Evolutionary conservation across 139 green algal genomes (phyloP).

Genomic region (Medakamo hakoo): DNA sequence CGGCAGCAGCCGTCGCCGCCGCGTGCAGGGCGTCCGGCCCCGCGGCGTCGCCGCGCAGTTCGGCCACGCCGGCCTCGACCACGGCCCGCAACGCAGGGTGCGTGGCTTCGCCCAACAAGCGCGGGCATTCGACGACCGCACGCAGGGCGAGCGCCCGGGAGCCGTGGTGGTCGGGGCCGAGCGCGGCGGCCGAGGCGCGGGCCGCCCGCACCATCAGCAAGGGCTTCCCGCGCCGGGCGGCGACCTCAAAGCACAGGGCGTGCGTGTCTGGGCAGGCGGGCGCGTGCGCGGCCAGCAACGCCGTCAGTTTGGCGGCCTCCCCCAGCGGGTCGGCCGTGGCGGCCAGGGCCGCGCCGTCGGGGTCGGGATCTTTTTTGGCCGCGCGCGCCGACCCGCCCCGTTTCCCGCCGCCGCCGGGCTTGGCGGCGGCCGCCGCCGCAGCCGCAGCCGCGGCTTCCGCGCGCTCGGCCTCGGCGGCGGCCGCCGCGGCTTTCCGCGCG

Average conservation of each 20-base stretch:
- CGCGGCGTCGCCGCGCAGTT: constrained; percentile 21
- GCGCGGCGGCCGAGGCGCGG: constrained; percentile 25
- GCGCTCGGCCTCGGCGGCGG: constrained; percentile 18
- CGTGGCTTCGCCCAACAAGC: background rate
- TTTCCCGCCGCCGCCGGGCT: background rate
- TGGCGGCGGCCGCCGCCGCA: background rate
- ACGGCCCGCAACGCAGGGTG: constrained; percentile 5
- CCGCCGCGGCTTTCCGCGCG: constrained; percentile 12
- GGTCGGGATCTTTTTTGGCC: constrained; percentile 54
- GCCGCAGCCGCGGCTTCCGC: constrained; percentile 4
- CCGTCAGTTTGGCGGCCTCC: constrained; percentile 74
- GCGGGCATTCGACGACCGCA: constrained; percentile 19
- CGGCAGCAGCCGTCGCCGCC: too few species aligned
- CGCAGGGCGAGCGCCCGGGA: constrained; percentile 46
- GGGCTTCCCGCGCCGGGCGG: constrained; percentile 32
- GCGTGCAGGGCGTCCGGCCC: constrained; percentile 11
- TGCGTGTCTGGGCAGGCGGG: constrained; percentile 29
- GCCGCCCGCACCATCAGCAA: constrained; percentile 67
- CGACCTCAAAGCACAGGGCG: constrained; percentile 41
- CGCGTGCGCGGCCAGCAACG: constrained; percentile 41
- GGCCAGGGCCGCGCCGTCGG: constrained; percentile 61
- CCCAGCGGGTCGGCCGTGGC: constrained; percentile 53
- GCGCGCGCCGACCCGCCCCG: too few species aligned
- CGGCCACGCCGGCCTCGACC: constrained; percentile 26
- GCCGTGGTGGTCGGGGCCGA: constrained; percentile 27